These are phyloP conservation scores for Phragmites australis DNA, from an alignment of 176 grass and related monocot species.

Conservation along the genomic window DNA sequence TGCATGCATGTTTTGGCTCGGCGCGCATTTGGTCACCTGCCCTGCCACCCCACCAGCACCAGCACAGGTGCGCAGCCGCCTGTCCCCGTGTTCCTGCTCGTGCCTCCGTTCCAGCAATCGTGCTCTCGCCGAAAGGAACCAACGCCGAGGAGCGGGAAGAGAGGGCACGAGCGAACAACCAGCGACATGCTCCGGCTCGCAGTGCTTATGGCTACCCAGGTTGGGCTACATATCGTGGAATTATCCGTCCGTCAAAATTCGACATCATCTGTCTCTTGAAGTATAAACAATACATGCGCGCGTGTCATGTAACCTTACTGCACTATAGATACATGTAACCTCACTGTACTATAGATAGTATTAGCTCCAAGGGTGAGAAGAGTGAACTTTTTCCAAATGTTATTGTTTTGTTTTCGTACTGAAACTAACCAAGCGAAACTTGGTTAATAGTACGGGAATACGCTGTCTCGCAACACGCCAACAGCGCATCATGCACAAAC, in stretches of 20 bases:
- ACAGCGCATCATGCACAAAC: background rate
- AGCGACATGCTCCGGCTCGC: background rate
- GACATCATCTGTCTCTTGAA: background rate
- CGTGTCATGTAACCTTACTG: background rate
- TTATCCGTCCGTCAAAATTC: background rate
- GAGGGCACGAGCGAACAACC: background rate
- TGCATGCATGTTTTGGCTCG: constrained; percentile 1
- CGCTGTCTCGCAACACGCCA: constrained; percentile 11
- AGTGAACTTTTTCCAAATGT: background rate
- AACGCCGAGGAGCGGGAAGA: background rate
- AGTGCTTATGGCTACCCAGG: background rate
- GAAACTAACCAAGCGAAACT: background rate
- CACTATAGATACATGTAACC: background rate
- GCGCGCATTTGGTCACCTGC: background rate
- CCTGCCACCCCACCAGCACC: background rate
- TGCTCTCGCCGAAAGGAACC: constrained; percentile 41
- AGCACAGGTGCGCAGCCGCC: background rate
- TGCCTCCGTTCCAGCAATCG: constrained; percentile 46
- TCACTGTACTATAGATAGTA: too few relatives aligned
- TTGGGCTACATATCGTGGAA: background rate
- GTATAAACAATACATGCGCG: too few relatives aligned
- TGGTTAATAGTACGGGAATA: background rate
- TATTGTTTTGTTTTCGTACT: too few relatives aligned
- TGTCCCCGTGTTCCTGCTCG: background rate
- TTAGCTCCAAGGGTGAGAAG: background rate